Evolutionary conservation across 179 eudicot species (phyloP).

Genomic region (Patellifolia procumbens): DNA sequence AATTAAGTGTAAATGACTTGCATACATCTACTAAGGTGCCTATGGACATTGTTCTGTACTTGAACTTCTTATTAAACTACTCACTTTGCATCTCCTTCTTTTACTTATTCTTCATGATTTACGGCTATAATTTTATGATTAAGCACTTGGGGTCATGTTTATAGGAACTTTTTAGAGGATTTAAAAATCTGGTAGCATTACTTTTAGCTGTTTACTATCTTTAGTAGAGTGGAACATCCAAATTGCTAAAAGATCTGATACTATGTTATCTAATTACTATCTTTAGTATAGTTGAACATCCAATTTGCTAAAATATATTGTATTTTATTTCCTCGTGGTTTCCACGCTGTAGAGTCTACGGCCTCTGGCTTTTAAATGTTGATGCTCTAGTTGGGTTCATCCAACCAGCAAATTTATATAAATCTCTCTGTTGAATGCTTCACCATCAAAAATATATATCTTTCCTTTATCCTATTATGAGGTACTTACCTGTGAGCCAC

Average conservation of each 20-base stretch:
- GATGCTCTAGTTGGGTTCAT: conserved; percentile 18
- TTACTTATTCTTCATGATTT: conserved; percentile 18
- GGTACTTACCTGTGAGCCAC: conserved; percentile 35
- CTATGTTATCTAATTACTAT: conserved; percentile 27
- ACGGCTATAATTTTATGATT: conserved; percentile 1
- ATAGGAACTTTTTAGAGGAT: conserved; percentile 8
- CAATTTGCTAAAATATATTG: conserved; percentile 23
- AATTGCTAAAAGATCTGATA: conserved; percentile 24
- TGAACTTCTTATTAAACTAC: not conserved
- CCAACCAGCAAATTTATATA: conserved; percentile 26
- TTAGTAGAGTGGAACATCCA: conserved; percentile 25
- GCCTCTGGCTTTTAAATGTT: conserved; percentile 20
- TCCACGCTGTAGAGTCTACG: conserved; percentile 37
- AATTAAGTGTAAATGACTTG: not conserved
- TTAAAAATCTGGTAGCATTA: conserved; percentile 9
- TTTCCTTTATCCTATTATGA: conserved; percentile 36
- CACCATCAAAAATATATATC: conserved; percentile 26
- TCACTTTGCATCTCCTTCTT: not conserved
- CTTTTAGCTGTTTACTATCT: conserved; percentile 25
- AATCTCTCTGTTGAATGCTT: conserved; percentile 23
- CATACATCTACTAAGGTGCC: not conserved
- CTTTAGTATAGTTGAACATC: conserved; percentile 28
- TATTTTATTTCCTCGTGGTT: conserved; percentile 22
- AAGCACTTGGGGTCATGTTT: conserved; percentile 1
- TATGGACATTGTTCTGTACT: not conserved